phyloP scores from a whole-genome alignment of 2,329 filamentous ascomycete genomes.

The Graphiopsis chlorocephala region DNA sequence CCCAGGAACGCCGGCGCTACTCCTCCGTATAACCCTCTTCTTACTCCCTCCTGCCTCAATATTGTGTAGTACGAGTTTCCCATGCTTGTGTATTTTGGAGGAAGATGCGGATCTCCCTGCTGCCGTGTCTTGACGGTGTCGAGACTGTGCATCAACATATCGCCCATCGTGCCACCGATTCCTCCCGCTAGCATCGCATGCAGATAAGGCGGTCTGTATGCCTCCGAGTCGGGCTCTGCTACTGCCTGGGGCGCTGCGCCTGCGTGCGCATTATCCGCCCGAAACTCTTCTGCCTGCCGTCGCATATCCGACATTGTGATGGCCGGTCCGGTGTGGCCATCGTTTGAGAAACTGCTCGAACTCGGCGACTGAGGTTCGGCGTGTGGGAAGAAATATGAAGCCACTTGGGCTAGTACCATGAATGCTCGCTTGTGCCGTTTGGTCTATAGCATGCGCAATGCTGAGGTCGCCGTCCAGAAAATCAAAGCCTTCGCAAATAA shows the following conservation, averaged over 20 bases:
- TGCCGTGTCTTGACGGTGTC: conserved; percentile 98
- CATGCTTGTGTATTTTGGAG: conserved; percentile 88
- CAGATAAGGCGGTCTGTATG: conserved; percentile 47
- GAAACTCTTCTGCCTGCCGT: conserved; percentile 37
- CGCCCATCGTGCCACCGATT: conserved; percentile 85
- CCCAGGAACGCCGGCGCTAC: conserved; percentile 86
- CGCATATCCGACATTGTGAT: conserved; percentile 23
- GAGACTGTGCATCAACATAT: conserved; percentile 97
- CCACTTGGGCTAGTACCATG: conserved; percentile 52
- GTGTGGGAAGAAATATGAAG: conserved; percentile 43
- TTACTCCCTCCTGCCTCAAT: conserved; percentile 83
- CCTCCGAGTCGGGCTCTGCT: conserved; percentile 38
- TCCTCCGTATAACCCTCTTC: conserved; percentile 86
- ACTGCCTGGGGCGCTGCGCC: conserved; percentile 18
- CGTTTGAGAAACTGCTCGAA: conserved; percentile 36
- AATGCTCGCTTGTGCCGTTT: conserved; percentile 27
- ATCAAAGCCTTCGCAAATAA: not conserved
- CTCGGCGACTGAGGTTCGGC: conserved; percentile 23
- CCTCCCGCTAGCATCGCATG: conserved; percentile 89
- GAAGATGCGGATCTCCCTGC: conserved; percentile 90
- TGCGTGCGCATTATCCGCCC: conserved; percentile 28
- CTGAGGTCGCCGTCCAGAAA: not conserved
- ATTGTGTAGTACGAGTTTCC: conserved; percentile 91
- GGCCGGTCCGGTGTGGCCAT: conserved; percentile 29
- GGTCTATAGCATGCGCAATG: conserved; percentile 24